A percentile compares a stretch with the other conserved stretches of the same genome.
Conservation (phyloP, 1,139 yeast species). For the Hyphopichia fennica region DNA sequence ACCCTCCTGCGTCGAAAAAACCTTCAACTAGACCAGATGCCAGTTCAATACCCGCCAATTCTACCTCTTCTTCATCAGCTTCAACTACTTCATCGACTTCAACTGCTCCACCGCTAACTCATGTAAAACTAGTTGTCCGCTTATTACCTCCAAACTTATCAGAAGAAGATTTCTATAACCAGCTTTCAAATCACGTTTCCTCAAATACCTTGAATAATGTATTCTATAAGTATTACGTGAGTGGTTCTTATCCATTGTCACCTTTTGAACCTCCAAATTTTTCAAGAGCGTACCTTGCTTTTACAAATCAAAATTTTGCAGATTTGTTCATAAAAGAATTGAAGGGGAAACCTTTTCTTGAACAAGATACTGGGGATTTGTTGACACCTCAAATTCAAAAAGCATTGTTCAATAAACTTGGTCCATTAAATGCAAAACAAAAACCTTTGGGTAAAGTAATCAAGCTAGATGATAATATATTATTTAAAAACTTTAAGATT, state of each 20-base stretch:
- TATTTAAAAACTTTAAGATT: not conserved
- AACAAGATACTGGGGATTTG: constrained; percentile 19
- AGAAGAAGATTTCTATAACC: constrained; percentile 17
- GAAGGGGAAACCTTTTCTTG: constrained; percentile 21
- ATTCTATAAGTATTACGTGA: constrained; percentile 14
- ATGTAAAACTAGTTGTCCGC: constrained; percentile 14
- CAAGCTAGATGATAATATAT: not conserved
- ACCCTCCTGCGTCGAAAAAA: no score
- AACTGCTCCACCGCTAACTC: not conserved
- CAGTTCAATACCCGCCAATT: not conserved
- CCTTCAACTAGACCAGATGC: not conserved
- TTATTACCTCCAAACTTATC: constrained; percentile 20
- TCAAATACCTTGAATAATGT: not conserved
- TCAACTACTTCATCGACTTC: not conserved
- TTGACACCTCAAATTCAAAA: constrained; percentile 25
- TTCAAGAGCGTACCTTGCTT: constrained; percentile 30
- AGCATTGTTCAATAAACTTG: constrained; percentile 25
- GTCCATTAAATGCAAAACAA: not conserved
- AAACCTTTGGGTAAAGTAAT: not conserved
- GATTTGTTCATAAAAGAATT: constrained; percentile 15
- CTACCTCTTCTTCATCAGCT: not conserved
- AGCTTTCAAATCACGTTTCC: constrained; percentile 13
- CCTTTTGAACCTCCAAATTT: constrained; percentile 27
- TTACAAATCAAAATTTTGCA: constrained; percentile 13
- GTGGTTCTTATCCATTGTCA: constrained; percentile 17